Evolutionary conservation across 208 protist species (phyloP), one percentile per base, ranked within the genome.

Genomic region (Leishmania tropica): DNA sequence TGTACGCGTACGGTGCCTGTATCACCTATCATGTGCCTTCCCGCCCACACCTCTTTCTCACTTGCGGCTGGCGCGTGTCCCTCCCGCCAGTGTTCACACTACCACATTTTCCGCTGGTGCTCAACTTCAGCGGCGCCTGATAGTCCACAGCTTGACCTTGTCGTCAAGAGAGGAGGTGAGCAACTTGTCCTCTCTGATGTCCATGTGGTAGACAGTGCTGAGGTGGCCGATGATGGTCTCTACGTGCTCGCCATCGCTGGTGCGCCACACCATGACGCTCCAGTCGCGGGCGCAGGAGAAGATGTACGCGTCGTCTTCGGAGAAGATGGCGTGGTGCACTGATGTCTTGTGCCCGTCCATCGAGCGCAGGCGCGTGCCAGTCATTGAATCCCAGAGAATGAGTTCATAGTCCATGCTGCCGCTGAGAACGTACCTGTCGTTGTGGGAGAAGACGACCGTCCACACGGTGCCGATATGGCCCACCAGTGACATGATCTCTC

Each of bases 401-500:
- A 98, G 87, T 78, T 96, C 92, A 80, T 95, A 88, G 82, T 96
- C 93, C 95, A 96, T 97, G 76, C 92, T 94, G 35, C 92, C 87
- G 48, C 89, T 94, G 53, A 98, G 86, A 53, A 98, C 85, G 78
- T 88, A 91, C 51, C 64, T 83, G 79, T 96, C 95, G 75, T 86
- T 87, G 84, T 93, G 75, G 17, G 91, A 96, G 86, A 90, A 97
- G 68, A 65, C 35, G 13, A 92, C 90, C 42, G 93, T 94, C 93
- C 95, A 98, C 31, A 98, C 90, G 11, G 93, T 96, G 51, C 91
- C 92, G 37, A 85, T 92, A 87, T 98, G 95, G n/a, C 95, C 95
- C 37, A 84, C 28, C 35, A 96, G 85, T 28, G 91, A 90, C 54
- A 82, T 79, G 56, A 95, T 73, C 76, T 96, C 93, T 70, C 89